These are phyloP conservation scores for Thelonectria olida DNA, from an alignment of 2,329 filamentous ascomycete genomes.

Conservation along the genomic window DNA sequence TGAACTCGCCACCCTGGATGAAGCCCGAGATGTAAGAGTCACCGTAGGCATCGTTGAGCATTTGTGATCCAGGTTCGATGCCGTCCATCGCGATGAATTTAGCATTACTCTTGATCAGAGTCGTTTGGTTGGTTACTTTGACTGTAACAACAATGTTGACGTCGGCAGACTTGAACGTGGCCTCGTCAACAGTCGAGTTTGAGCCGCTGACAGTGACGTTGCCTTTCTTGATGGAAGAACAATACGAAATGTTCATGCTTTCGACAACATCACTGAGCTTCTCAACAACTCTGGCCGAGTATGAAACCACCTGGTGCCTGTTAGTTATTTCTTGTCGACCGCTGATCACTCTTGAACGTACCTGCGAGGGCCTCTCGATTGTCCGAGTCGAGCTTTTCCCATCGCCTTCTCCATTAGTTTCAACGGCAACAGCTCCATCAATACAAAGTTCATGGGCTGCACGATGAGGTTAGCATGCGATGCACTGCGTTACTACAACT, in stretches of 20 bases:
- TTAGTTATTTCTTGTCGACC: background rate
- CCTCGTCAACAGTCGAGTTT: background rate
- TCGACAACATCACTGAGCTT: background rate
- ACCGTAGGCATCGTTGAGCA: conserved; percentile 6
- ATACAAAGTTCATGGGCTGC: background rate
- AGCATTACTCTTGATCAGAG: background rate
- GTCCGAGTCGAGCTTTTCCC: too few species aligned
- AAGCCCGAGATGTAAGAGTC: conserved; percentile 12
- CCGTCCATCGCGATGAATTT: background rate
- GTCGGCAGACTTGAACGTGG: background rate
- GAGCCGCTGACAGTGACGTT: background rate
- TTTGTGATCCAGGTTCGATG: background rate
- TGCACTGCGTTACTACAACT: too few species aligned
- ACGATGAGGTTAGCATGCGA: background rate
- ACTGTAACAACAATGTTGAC: background rate
- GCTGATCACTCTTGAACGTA: background rate
- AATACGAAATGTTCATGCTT: background rate
- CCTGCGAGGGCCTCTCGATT: background rate
- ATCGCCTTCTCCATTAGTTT: too few species aligned
- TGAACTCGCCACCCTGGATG: conserved; percentile 7
- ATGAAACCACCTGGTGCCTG: background rate
- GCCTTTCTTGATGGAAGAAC: conserved; percentile 1
- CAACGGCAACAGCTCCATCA: too few species aligned
- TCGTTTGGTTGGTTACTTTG: conserved; percentile 8
- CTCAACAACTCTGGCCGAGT: background rate